Evolutionary conservation across 805 yeast genomes (phyloP).

Genomic region (Tetrapisispora fleetii): DNA sequence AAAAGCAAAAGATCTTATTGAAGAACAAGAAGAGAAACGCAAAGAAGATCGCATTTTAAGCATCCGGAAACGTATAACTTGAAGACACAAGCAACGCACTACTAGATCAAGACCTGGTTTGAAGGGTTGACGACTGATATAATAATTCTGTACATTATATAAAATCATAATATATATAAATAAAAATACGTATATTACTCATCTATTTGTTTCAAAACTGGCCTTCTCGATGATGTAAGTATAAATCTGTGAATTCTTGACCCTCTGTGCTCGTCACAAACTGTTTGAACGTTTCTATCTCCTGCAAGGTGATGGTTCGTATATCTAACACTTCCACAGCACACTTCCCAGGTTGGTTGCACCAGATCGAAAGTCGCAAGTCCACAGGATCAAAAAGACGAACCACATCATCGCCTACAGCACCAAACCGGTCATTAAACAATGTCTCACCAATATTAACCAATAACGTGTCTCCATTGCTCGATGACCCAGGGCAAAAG

Average conservation of each 20-base stretch:
- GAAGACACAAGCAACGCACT: not conserved
- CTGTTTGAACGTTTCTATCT: not conserved
- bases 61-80: not conserved
- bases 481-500: not conserved
- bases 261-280: slow-evolving; percentile 2
- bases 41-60: slow-evolving; percentile 33
- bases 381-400: slow-evolving; percentile 8
- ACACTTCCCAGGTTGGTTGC: too few relatives aligned
- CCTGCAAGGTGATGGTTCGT: slow-evolving; percentile 2
- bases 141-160: not conserved
- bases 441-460: not conserved
- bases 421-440: not conserved
- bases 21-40: slow-evolving; percentile 37
- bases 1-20: slow-evolving; percentile 52
- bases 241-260: slow-evolving; percentile 1
- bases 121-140: not conserved
- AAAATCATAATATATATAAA: not conserved
- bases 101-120: not conserved
- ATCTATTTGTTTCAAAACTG: not conserved
- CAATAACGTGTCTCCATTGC: not conserved
- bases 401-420: not conserved
- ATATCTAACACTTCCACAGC: slow-evolving; percentile 12
- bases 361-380: slow-evolving; percentile 8
- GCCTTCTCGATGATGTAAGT: too few relatives aligned
- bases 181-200: not conserved